phyloP scores from a whole-genome alignment of 2,329 filamentous ascomycete genomes.

The Dactylellina cionopaga region DNA sequence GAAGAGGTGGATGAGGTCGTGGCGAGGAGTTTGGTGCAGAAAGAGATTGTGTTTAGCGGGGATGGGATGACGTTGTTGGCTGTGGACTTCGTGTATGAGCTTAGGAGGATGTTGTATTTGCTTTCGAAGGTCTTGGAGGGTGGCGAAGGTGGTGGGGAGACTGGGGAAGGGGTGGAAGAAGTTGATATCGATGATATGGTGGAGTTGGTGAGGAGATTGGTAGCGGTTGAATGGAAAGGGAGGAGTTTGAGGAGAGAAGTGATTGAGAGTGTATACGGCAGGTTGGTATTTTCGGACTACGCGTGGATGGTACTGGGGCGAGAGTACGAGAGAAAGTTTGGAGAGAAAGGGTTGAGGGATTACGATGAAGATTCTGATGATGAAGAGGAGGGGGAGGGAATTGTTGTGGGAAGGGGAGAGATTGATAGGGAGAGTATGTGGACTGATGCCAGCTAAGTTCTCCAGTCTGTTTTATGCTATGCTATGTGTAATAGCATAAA shows the following conservation, averaged over 20 bases:
- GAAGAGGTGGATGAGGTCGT: slow-evolving; percentile 64
- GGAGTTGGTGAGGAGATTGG: slow-evolving; percentile 42
- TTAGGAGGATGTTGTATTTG: slow-evolving; percentile 68
- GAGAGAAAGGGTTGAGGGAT: slow-evolving; percentile 45
- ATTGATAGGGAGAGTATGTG: slow-evolving; percentile 20
- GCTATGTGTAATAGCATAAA: no score
- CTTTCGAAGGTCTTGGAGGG: slow-evolving; percentile 28
- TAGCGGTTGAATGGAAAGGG: slow-evolving; percentile 45
- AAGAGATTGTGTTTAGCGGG: slow-evolving; percentile 70
- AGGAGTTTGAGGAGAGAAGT: slow-evolving; percentile 31
- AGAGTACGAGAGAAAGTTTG: slow-evolving; percentile 49
- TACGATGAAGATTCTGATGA: slow-evolving; percentile 20
- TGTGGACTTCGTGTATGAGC: slow-evolving; percentile 72
- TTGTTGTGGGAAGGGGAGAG: neutral
- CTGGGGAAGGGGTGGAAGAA: neutral
- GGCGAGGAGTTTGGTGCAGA: slow-evolving; percentile 68
- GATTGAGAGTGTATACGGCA: slow-evolving; percentile 39
- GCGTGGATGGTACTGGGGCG: slow-evolving; percentile 37
- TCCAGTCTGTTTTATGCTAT: neutral
- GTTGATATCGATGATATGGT: slow-evolving; percentile 49
- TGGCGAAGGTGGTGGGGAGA: neutral
- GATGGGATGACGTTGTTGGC: slow-evolving; percentile 70
- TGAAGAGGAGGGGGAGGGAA: slow-evolving; percentile 6
- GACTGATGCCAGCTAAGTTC: slow-evolving; percentile 29
- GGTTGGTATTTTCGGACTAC: slow-evolving; percentile 46